Evolutionary conservation across 345 rosid genomes (phyloP), one percentile per base, ranked within the genome.

Genomic region (Geranium brycei): DNA sequence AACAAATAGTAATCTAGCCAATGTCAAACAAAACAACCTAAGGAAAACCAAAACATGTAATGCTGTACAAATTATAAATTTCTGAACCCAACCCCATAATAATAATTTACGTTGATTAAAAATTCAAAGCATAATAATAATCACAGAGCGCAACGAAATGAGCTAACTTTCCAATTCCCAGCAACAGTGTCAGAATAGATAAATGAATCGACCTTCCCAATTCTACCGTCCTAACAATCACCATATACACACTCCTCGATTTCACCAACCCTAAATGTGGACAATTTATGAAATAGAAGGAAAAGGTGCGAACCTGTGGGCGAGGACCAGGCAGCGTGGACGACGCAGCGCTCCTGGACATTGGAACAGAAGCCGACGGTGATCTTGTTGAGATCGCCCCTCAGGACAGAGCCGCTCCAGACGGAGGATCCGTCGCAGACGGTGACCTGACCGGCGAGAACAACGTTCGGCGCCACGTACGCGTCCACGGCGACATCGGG

Each of bases 341-440:
- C 64, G 61, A 93, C 99, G 68, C 89, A 85, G 18, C 92, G 89
- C 76, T 93, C 97, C 72, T 90, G 99, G 4, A 93, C 91, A 66
- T 90, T 93, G 60, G 97, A 84, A 79, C 92, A 81, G 80, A 90
- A 93, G 2, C 99, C 97, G 14, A 93, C 69, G 17, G 88, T 85
- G 77, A 93, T 90, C 81, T 87, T 93, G 72, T 93, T 93, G 63
- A 90, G 97, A 84, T 93, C 99, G 63, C 99, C 97, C 3, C 97
- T 91, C 10, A 93, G 83, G 68, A 93, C 95, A 40, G 96, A 75
- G 23, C 97, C 92, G 60, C 78, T 84, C 99, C 97, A 93, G 16
- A 93, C 89, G 12, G 96, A 93, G 0, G 96, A 87, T 62, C 97
- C 99, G 62, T 88, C 97, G 68, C 73, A 74, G 62, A 88, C 95